These are phyloP conservation scores for Lithocarpus polystachyus DNA, from an alignment of 306 rosid genomes.

Conservation along the genomic window DNA sequence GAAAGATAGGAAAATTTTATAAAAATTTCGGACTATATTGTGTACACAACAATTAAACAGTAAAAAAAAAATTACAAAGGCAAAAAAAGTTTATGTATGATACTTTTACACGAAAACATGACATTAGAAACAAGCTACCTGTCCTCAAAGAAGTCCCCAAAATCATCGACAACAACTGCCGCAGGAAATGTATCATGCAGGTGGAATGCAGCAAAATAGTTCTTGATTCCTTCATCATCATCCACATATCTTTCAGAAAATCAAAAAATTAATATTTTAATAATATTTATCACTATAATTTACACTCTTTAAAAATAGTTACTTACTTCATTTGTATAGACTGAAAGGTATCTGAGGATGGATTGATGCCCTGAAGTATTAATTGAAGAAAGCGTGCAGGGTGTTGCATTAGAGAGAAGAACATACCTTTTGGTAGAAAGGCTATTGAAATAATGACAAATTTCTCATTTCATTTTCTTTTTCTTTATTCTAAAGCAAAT, in stretches of 20 bases:
- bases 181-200: slow-evolving; percentile 59
- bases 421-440: neutral
- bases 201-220: slow-evolving; percentile 88
- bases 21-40: neutral
- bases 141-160: slow-evolving; percentile 68
- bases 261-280: neutral
- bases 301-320: neutral
- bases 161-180: slow-evolving; percentile 73
- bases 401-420: slow-evolving; percentile 1
- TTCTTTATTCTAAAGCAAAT: too few species aligned
- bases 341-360: slow-evolving; percentile 57
- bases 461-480: too few species aligned
- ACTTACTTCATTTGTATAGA: slow-evolving; percentile 75
- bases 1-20: neutral
- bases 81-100: neutral
- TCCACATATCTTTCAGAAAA: slow-evolving; percentile 56
- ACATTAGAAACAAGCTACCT: slow-evolving; percentile 34
- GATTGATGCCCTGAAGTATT: slow-evolving; percentile 61
- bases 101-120: neutral
- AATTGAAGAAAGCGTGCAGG: neutral
- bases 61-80: neutral
- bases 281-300: neutral
- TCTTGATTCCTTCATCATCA: slow-evolving; percentile 71
- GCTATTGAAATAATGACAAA: neutral
- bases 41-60: too few species aligned